Evolutionary conservation across 2,329 filamentous ascomycete species (phyloP).

Genomic region (Dactylellina haptotyla): DNA sequence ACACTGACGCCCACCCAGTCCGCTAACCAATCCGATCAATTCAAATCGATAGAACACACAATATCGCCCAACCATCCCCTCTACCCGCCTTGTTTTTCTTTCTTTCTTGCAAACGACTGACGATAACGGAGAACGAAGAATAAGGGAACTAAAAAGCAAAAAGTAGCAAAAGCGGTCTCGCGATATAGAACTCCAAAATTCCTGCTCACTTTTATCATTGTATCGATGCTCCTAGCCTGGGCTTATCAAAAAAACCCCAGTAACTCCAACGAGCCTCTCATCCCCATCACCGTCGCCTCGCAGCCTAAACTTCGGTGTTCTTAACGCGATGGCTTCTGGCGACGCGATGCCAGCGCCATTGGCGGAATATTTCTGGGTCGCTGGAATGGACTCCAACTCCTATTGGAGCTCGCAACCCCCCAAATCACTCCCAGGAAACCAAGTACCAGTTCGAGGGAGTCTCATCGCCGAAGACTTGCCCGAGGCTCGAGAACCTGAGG

Average conservation of each 20-base stretch:
- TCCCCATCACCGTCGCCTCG: too few species aligned
- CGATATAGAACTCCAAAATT: too few species aligned
- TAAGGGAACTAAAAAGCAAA: too few species aligned
- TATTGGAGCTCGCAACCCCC: slow-evolving; percentile 67
- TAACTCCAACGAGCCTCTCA: too few species aligned
- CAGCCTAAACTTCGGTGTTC: too few species aligned
- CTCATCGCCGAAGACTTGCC: slow-evolving; percentile 57
- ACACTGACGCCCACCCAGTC: slow-evolving; percentile 26
- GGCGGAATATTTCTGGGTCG: slow-evolving; percentile 81
- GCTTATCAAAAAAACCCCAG: too few species aligned
- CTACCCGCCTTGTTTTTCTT: background rate
- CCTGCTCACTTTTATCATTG: too few species aligned
- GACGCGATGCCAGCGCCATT: slow-evolving; percentile 70
- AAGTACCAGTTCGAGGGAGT: slow-evolving; percentile 58
- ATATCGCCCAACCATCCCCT: background rate
- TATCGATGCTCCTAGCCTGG: too few species aligned
- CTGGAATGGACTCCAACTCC: slow-evolving; percentile 74
- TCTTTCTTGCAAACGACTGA: too few species aligned
- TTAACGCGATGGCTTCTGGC: slow-evolving; percentile 40
- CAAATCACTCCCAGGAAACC: slow-evolving; percentile 61
- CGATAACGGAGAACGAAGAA: background rate
- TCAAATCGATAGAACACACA: slow-evolving; percentile 30
- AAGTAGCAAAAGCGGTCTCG: too few species aligned
- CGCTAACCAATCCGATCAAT: slow-evolving; percentile 29
- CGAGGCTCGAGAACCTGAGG: slow-evolving; percentile 58